Evolutionary conservation across 495 filamentous ascomycete genomes (phyloP).

Genomic region (Lophiotrema nucula): DNA sequence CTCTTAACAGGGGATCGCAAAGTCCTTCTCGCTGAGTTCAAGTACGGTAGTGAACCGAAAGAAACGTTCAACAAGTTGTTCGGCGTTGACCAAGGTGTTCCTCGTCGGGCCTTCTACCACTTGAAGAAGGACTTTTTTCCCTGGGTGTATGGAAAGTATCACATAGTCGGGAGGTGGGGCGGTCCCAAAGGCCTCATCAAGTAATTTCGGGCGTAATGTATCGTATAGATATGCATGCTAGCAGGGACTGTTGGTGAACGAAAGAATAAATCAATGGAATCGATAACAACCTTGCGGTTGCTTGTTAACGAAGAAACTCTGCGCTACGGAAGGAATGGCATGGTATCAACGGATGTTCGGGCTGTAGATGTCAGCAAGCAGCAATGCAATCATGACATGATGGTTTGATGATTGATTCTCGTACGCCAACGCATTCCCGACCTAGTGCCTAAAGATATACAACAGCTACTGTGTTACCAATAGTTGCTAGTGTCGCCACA

Average conservation of each 20-base stretch:
- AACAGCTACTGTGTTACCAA: not conserved
- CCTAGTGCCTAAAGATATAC: too few relatives aligned
- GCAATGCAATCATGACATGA: not conserved
- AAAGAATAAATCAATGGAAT: too few relatives aligned
- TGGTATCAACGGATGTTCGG: too few relatives aligned
- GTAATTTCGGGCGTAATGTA: too few relatives aligned
- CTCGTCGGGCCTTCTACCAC: conserved; percentile 59
- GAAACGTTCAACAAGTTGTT: conserved; percentile 62
- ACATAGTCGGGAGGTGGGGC: conserved; percentile 64
- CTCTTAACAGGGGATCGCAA: conserved; percentile 65
- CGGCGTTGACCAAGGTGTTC: conserved; percentile 39
- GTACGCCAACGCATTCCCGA: too few relatives aligned
- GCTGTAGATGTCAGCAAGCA: not conserved
- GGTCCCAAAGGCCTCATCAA: conserved; percentile 56
- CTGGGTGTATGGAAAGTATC: conserved; percentile 57
- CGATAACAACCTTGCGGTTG: too few relatives aligned
- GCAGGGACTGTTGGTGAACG: too few relatives aligned
- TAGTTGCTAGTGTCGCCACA: not conserved
- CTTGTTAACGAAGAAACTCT: not conserved
- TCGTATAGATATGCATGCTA: too few relatives aligned
- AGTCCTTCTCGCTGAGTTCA: conserved; percentile 69
- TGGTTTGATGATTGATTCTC: too few relatives aligned
- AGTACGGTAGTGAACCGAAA: conserved; percentile 68
- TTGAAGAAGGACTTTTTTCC: conserved; percentile 74
- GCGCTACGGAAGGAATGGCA: not conserved